Evolutionary conservation across 371 early-diverging fungal species (phyloP).

Genomic region (Catenaria anguillulae): DNA sequence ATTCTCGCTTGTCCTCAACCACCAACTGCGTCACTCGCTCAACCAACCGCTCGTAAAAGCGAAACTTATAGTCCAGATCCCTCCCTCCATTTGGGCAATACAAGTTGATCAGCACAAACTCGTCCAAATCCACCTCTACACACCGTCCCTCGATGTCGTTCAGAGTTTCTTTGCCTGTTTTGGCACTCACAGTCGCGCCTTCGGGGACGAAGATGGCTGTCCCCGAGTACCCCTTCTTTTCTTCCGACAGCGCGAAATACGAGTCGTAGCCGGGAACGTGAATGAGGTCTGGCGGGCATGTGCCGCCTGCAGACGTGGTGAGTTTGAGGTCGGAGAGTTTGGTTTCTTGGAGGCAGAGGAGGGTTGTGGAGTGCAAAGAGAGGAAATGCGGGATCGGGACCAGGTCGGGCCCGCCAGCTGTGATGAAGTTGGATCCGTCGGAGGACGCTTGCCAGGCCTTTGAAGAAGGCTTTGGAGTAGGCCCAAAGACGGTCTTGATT

Average conservation of each 20-base stretch:
- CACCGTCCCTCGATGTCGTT: not conserved
- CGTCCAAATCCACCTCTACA: not conserved
- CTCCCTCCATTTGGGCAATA: conserved; percentile 1
- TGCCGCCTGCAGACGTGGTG: not conserved
- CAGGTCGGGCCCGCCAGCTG: not conserved
- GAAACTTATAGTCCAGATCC: not conserved
- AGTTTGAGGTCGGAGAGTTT: not conserved
- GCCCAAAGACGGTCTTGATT: not conserved
- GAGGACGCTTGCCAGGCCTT: too few species aligned
- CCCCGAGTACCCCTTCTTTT: not conserved
- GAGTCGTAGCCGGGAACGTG: not conserved
- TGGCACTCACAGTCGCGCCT: not conserved
- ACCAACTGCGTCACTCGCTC: not conserved
- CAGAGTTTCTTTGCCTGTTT: not conserved
- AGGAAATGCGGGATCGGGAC: not conserved
- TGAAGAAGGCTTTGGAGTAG: not conserved
- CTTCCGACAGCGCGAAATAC: not conserved
- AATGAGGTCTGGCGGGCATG: not conserved
- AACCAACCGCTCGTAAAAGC: not conserved
- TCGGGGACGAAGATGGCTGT: not conserved
- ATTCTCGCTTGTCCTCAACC: not conserved
- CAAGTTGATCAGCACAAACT: conserved; percentile 1
- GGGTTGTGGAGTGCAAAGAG: not conserved
- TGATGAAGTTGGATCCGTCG: too few species aligned
- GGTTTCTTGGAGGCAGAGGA: not conserved